These are phyloP conservation scores for Citrus sinensis DNA, from an alignment of 345 rosid genomes.

Conservation along the genomic window DVS_A1.0 CM039166.1:24755501-24756000, in stretches of 20 bases:
- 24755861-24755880: slow-evolving; percentile 25
- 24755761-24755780: slow-evolving; percentile 76
- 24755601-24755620: slow-evolving; percentile 58
- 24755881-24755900: slow-evolving; percentile 77
- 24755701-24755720: slow-evolving; percentile 49
- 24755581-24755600: slow-evolving; percentile 92
- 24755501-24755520: not conserved
- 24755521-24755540: slow-evolving; percentile 25
- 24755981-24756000: slow-evolving; percentile 96
- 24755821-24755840: slow-evolving; percentile 48
- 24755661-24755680: slow-evolving; percentile 35
- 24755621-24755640: slow-evolving; percentile 3
- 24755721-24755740: slow-evolving; percentile 93
- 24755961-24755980: slow-evolving; percentile 78
- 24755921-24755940: slow-evolving; percentile 54
- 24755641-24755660: not conserved
- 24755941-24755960: slow-evolving; percentile 66
- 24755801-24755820: slow-evolving; percentile 55
- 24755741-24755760: slow-evolving; percentile 94
- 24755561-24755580: slow-evolving; percentile 79
- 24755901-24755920: slow-evolving; percentile 53
- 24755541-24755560: slow-evolving; percentile 42
- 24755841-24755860: slow-evolving; percentile 18
- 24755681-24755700: slow-evolving; percentile 85
- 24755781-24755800: slow-evolving; percentile 59